phyloP scores from a whole-genome alignment of 164 flowering plant species.

The Macadamia integrifolia region DNA sequence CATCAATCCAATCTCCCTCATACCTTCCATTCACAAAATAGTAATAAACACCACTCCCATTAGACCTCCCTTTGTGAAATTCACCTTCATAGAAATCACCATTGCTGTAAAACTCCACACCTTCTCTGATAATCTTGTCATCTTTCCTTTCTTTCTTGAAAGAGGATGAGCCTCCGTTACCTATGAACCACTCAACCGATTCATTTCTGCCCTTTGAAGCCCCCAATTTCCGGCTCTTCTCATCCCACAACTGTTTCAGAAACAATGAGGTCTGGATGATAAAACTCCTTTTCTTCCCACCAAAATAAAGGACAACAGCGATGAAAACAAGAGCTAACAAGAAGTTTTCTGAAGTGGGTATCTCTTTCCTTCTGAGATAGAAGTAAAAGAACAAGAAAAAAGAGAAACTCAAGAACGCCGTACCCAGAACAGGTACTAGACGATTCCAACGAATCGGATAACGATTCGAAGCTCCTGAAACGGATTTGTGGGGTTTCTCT shows the following conservation, averaged over 20 bases:
- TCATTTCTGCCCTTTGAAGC: slow-evolving; percentile 21
- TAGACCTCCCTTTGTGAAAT: slow-evolving; percentile 33
- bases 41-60: slow-evolving; percentile 36
- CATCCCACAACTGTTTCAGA: slow-evolving; percentile 27
- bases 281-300: slow-evolving; percentile 38
- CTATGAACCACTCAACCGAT: slow-evolving; percentile 79
- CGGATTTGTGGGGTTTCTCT: slow-evolving; percentile 28
- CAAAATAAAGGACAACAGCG: slow-evolving; percentile 42
- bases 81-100: slow-evolving; percentile 86
- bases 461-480: slow-evolving; percentile 11
- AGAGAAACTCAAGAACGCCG: slow-evolving; percentile 27
- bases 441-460: slow-evolving; percentile 22
- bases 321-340: slow-evolving; percentile 52
- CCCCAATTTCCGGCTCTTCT: slow-evolving; percentile 20
- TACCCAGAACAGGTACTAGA: slow-evolving; percentile 23
- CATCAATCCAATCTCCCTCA: slow-evolving; percentile 41
- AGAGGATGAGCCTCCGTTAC: slow-evolving; percentile 13
- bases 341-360: slow-evolving; percentile 59
- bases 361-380: slow-evolving; percentile 32
- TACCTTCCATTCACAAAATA: slow-evolving; percentile 39
- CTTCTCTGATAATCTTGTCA: slow-evolving; percentile 38
- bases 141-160: slow-evolving; percentile 5
- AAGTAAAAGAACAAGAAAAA: slow-evolving; percentile 29
- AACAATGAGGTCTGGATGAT: slow-evolving; percentile 22
- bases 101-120: slow-evolving; percentile 81